Base-by-base conservation (phyloP, 495 filamentous ascomycete species). In the Geopyxis carbonaria region DNA sequence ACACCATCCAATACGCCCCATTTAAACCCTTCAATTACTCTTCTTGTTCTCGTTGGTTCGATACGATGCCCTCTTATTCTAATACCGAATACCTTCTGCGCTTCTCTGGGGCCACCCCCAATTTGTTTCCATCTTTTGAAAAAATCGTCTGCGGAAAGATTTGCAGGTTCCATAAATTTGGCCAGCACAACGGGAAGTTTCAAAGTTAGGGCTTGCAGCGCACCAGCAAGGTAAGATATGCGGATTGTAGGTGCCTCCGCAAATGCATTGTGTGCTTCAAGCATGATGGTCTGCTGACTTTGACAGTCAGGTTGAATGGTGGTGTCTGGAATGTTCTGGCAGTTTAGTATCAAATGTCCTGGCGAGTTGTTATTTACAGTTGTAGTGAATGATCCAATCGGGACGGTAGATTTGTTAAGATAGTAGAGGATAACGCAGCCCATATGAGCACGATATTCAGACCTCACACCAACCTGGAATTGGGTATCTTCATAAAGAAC, bases 51-150 rank as follows among this genome's bases (percentile, higher is more conserved):
- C 2, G 58, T 46, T 36, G 64, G 57, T 37, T 61, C 62, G 33
- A 67, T 70, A 50, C 48, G 58, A 53, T 58, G 70, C 48, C 62
- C 66, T 60, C 38, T 64, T 44, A 24, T 47, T 48, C 43, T 60
- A 19, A 80, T 57, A 0, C 76, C 76, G 57, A 95, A 91, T 5
- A 94, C 79, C 27, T 69, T 64, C 57, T 99, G 91, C 0, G 78
- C 70, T 55, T 99, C 91, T 8, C 92, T 67, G 4, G 85, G 80
- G 2, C 67, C 67, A 5, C 80, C 84, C 13, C 91, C 91, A 50
- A 99, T 95, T 58, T 99, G 91, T 59, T 89, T 82, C 91, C 91
- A 99, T 15, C 91, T 68, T 64, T 89, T 94, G 65, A 99, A 99
- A 61, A 95, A 99, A 44, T 95, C 89, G 34, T 94, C 89, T 0